Base-by-base conservation (phyloP, 257 asterid genomes). In the Coffea canephora region DNA sequence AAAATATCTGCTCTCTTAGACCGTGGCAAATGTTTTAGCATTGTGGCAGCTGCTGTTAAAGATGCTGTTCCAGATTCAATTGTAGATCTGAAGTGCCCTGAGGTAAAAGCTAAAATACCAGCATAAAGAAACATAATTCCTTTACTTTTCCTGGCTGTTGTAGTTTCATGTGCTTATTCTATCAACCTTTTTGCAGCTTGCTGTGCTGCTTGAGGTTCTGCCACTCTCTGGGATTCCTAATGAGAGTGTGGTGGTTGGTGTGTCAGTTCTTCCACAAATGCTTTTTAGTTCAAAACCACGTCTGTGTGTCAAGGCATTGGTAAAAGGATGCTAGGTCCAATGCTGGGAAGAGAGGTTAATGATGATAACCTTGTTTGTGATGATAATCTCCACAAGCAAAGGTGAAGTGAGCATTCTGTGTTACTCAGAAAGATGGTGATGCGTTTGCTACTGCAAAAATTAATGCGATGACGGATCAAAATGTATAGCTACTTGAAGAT, bases 11-110 rank as follows among this genome's bases (percentile, higher is more conserved):
- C 82, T 48, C 76, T 88, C 80, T 73, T 86, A 73, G 87, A 88
- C 69, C 88, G 91, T 25, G 78, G 25, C 74, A 86, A 86, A 77
- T 88, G 91, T 85, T 88, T 88, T 46, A 76, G 78, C 15, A 77
- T 86, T 79, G 89, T 84, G 66, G 91, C 89, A 34, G 79, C 85
- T 27, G 87, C 88, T 41, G 88, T 88, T 25, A 88, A 84, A 88
- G 87, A 76, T 23, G 83, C 71, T 23, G 77, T 86, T 52, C 76
- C 89, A 36, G 86, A 86, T 81, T 82, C 89, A 23, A 76, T 74
- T 0, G 91, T 88, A 46, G 85, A 88, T 79, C 86, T 88, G 67
- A 86, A 86, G 75, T 78, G 83, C 73, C 91, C 91, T 19, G 86
- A 84, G 91, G 91, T 88, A 78, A 61, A 71, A 75, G 25, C 57